A percentile compares a stretch with the other conserved stretches of the same genome.
Evolutionary conservation across 495 filamentous ascomycete species (phyloP).

Genomic region (Opeltia flavorubescens): DNA sequence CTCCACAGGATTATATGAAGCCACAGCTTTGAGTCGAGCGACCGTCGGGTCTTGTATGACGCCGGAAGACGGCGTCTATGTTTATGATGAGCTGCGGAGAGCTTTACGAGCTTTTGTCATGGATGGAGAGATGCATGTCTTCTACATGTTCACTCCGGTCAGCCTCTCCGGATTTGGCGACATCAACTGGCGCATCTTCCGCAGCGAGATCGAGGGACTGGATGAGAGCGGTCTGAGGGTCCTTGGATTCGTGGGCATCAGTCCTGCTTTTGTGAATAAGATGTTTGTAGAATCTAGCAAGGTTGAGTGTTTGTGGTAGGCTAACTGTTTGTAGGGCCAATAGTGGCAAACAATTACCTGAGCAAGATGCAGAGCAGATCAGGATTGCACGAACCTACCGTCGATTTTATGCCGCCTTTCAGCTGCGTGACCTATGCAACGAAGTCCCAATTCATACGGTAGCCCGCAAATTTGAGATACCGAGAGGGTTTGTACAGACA

Average conservation of each 20-base stretch:
- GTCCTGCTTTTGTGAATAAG: conserved; percentile 53
- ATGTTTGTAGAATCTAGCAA: conserved; percentile 32
- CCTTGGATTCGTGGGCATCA: conserved; percentile 53
- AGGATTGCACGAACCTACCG: conserved; percentile 50
- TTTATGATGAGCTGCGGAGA: conserved; percentile 52
- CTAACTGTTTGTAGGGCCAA: conserved; percentile 44
- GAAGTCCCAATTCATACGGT: conserved; percentile 59
- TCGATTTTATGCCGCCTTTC: conserved; percentile 68
- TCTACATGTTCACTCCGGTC: conserved; percentile 70
- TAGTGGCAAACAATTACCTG: conserved; percentile 48
- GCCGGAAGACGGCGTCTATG: conserved; percentile 64
- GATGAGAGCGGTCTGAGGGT: conserved; percentile 61
- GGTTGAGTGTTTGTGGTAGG: not conserved
- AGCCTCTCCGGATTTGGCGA: conserved; percentile 29
- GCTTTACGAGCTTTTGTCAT: conserved; percentile 66
- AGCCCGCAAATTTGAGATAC: conserved; percentile 52
- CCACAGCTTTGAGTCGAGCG: conserved; percentile 55
- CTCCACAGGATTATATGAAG: conserved; percentile 35
- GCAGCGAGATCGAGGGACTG: conserved; percentile 51
- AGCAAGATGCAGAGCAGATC: conserved; percentile 45
- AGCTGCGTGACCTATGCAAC: conserved; percentile 71
- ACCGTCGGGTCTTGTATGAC: conserved; percentile 59
- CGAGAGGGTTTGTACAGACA: conserved; percentile 57
- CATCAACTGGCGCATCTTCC: conserved; percentile 62
- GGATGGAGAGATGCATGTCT: conserved; percentile 73